phyloP scores from a whole-genome alignment of 257 asterid species.

The Cinchona pubescens region DNA sequence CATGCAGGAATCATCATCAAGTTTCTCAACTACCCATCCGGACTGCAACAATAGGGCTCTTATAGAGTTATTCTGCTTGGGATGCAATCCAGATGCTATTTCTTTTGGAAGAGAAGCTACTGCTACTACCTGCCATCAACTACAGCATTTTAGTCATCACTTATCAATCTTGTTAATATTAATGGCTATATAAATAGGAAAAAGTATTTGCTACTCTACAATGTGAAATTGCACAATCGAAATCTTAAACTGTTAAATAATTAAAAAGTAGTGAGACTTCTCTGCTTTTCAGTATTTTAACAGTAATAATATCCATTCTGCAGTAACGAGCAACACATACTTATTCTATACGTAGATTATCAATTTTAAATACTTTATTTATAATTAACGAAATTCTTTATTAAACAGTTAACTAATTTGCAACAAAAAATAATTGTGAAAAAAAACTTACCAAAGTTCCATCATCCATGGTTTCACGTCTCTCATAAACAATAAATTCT shows the following conservation, averaged over 20 bases:
- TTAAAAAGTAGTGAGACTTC: too few species aligned
- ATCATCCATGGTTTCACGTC: constrained; percentile 92
- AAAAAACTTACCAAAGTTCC: constrained; percentile 60
- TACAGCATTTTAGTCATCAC: neutral
- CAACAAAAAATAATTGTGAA: neutral
- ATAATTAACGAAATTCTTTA: too few species aligned
- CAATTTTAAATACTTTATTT: neutral
- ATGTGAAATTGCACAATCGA: too few species aligned
- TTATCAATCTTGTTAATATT: neutral
- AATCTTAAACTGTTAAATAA: too few species aligned
- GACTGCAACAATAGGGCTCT: constrained; percentile 77
- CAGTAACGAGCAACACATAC: too few species aligned
- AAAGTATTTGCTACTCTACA: too few species aligned
- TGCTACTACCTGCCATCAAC: constrained; percentile 69
- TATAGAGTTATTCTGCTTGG: constrained; percentile 71
- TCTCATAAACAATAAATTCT: constrained; percentile 84
- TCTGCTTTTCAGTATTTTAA: too few species aligned
- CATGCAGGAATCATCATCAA: constrained; percentile 74
- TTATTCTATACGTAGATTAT: too few species aligned
- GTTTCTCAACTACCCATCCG: constrained; percentile 96
- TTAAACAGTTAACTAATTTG: neutral
- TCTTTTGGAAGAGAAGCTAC: constrained; percentile 95
- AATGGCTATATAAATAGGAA: too few species aligned
- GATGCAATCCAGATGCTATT: constrained; percentile 84
- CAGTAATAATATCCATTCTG: too few species aligned